Base-by-base conservation (phyloP, 2,329 filamentous ascomycete species). In the Ophiostoma pallidulum region DNA sequence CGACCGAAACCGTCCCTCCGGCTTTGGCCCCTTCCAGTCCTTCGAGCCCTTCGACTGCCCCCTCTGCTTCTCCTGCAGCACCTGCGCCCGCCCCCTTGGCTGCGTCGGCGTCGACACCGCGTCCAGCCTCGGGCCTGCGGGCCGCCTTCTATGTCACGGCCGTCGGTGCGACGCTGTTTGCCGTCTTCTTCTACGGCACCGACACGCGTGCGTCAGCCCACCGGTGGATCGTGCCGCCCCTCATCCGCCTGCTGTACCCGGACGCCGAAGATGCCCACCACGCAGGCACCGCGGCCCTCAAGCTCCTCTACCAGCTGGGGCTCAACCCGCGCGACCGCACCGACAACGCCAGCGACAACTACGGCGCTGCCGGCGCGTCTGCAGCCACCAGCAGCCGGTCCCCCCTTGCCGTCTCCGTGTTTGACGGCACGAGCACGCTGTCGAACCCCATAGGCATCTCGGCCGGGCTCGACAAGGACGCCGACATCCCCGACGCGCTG, bases 181-280 rank as follows among this genome's bases (percentile, higher is more conserved):
- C 73, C 39, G 66, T 71, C 37, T 87, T 83, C 62, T 64, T 85
- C 53, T 88, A 88, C 59, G 66, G 71, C n/a, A 88, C 84, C 46
- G 85, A 89, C 62, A 88, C 84, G 7, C 73, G 85, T 5, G 80
- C 84, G 36, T 83, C 79, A 49, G 60, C 82, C 50, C 84, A 90
- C 64, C 76, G 74, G 58, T 86, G 78, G 64, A 64, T 83, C 26
- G 70, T 83, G 13, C 81, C 85, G 2, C 84, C 76, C 0, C 60
- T 80, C 16, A 61, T 92, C 4, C 81, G 86, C 42, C 66, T 73
- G 45, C 49, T 86, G 49, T 84, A 78, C 63, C 74, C 82, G 4
- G 86, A 92, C 58, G 84, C 84, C 49, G 92, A 98, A 65, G 88
- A 94, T 33, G 92, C 91, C n/a, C 92, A 98, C 63, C 83, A 94